Base-by-base conservation (phyloP, 2,329 filamentous ascomycete species). In the Trichoderma cornu-damae region DNA sequence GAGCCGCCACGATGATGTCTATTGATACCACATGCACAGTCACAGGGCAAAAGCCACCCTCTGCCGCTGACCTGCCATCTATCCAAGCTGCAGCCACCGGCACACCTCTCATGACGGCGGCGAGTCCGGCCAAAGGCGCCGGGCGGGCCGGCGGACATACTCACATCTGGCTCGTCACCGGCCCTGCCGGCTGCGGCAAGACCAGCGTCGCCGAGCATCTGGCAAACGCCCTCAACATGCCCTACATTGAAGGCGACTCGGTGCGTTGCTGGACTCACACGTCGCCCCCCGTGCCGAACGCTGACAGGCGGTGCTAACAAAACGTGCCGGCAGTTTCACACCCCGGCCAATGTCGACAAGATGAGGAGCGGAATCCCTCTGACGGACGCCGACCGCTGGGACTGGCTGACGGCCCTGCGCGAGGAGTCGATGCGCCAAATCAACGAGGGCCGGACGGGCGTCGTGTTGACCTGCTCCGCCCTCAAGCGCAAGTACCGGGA, bases 401-500 rank as follows among this genome's bases (percentile, higher is more conserved):
- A 96, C 76, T 99, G 94, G 94, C 85, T 99, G 62, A 89, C 87
- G 46, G 79, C 79, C 11, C 80, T 94, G 12, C 88, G 89, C 61
- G 82, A 90, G 62, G 86, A 85, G 66, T 83, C 84, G 6, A 77
- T 85, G 56, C 73, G 74, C 53, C 76, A 76, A 50, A 76, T 88
- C 59, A 74, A 77, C 56, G 73, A 72, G 48, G 84, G 85, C 35
- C 79, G 82, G 16, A 75, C 80, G 28, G 87, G 90, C 48, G 94
- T 96, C n/a, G 89, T 99, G 49, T 82, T 99, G 60, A 96, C 94
- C 53, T 99, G 94, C 80, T 96, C 90, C 11, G 94, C 93, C 1
- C 81, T 99, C 54, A 97, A 97, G 80, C 89, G 89, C 71, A 96
- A 96, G 75, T 99, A 99, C 78, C 87, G 94, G 65, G 94, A 99